Percentiles rank a stretch among this genome's conserved stretches.
phyloP scores from a whole-genome alignment of 2,329 filamentous ascomycete species.

The Xenosphaeropsis pyriputrescens region DNA sequence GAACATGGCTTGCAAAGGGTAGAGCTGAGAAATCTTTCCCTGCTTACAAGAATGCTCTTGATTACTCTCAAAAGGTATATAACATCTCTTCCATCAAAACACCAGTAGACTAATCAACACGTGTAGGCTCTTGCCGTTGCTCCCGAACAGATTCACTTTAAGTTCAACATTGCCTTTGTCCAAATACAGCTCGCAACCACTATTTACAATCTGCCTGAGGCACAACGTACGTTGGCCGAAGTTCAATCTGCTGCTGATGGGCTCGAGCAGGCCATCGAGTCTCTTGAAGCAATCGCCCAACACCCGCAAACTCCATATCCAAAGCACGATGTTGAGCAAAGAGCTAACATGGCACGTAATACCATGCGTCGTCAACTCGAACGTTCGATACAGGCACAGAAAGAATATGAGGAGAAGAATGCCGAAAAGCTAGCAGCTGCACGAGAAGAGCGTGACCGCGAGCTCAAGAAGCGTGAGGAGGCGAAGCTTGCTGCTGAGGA shows the following conservation, averaged over 20 bases:
- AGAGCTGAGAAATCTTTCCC: constrained; percentile 47
- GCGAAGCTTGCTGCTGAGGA: constrained; percentile 53
- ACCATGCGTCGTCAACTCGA: constrained; percentile 89
- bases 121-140: constrained; percentile 57
- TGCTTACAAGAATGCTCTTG: constrained; percentile 48
- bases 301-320: constrained; percentile 70
- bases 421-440: constrained; percentile 76
- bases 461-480: constrained; percentile 65
- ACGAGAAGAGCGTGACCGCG: constrained; percentile 64
- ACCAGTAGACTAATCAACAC: constrained; percentile 1
- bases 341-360: constrained; percentile 93
- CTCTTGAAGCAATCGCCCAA: constrained; percentile 46
- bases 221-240: constrained; percentile 63
- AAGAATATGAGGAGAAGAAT: constrained; percentile 87
- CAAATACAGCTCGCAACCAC: constrained; percentile 86
- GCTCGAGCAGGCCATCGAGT: constrained; percentile 72
- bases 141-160: constrained; percentile 76
- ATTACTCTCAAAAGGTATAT: constrained; percentile 47
- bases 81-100: neutral
- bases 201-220: constrained; percentile 60
- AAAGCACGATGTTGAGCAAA: constrained; percentile 78
- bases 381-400: constrained; percentile 69
- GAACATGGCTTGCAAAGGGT: constrained; percentile 54
- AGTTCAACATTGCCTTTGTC: constrained; percentile 96
- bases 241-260: constrained; percentile 68